These are phyloP conservation scores for Anthoceros angustus DNA, from an alignment of 225 moss, liverwort and hornwort species.

Conservation along the genomic window DNA sequence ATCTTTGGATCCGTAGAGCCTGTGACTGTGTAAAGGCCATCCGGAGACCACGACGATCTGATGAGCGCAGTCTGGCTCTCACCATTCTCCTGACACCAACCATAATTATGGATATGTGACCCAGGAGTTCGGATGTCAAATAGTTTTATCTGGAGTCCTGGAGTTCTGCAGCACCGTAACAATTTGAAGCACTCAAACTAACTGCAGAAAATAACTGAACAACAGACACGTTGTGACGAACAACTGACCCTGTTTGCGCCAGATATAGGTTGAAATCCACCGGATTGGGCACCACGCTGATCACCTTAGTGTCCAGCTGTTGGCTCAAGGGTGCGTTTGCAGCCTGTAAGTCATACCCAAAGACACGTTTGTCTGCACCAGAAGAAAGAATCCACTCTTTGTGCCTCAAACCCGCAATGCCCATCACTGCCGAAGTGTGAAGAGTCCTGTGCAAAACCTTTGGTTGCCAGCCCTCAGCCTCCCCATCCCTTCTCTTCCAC, in stretches of 20 bases:
- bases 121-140: slow-evolving; percentile 62
- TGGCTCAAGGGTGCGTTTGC: slow-evolving; percentile 27
- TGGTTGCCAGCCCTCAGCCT: slow-evolving; percentile 55
- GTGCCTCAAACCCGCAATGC: slow-evolving; percentile 57
- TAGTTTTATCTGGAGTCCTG: slow-evolving; percentile 56
- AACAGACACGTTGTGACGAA: neutral
- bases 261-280: slow-evolving; percentile 76
- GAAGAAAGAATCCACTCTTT: slow-evolving; percentile 71
- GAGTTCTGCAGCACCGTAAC: slow-evolving; percentile 27
- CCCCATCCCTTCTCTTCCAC: slow-evolving; percentile 45
- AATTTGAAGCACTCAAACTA: neutral
- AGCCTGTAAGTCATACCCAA: slow-evolving; percentile 55
- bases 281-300: slow-evolving; percentile 75
- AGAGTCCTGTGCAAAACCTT: slow-evolving; percentile 46
- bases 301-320: slow-evolving; percentile 71
- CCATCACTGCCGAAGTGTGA: slow-evolving; percentile 80
- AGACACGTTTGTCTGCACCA: slow-evolving; percentile 74
- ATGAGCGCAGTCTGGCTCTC: slow-evolving; percentile 62
- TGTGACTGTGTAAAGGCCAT: slow-evolving; percentile 69
- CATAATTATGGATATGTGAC: slow-evolving; percentile 70
- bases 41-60: slow-evolving; percentile 93
- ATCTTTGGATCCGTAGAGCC: slow-evolving; percentile 93
- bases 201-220: neutral
- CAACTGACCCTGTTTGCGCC: slow-evolving; percentile 72
- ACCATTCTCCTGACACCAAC: slow-evolving; percentile 62